phyloP scores from a whole-genome alignment of 2,329 filamentous ascomycete genomes.

The Fusarium scirpi region DNA sequence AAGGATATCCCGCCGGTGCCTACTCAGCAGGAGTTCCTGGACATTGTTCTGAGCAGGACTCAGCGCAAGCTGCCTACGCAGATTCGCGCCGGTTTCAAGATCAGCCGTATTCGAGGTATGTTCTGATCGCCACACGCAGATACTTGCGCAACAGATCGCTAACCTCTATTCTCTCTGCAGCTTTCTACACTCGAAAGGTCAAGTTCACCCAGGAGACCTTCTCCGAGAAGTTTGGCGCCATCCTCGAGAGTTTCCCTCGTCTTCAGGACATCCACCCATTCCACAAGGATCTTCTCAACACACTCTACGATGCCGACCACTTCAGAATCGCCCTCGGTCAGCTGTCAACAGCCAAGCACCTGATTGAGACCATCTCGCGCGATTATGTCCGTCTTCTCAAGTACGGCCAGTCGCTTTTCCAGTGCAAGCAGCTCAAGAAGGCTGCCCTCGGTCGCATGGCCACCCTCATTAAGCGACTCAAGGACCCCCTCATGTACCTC shows the following conservation, averaged over 20 bases:
- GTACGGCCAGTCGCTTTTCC: conserved; percentile 96
- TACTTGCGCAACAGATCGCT: conserved; percentile 14
- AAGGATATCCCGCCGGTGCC: conserved; percentile 89
- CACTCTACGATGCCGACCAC: conserved; percentile 97
- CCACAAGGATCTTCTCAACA: conserved; percentile 87
- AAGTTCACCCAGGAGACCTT: conserved; percentile 99
- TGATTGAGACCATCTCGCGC: conserved; percentile 95
- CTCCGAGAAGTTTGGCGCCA: conserved; percentile 89
- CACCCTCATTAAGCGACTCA: conserved; percentile 92
- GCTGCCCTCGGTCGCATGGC: conserved; percentile 98
- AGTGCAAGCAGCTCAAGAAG: conserved; percentile 98
- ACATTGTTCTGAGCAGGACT: conserved; percentile 94
- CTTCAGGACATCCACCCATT: conserved; percentile 96
- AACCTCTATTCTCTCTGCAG: conserved; percentile 54
- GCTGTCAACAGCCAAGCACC: conserved; percentile 92
- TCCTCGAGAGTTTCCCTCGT: conserved; percentile 92
- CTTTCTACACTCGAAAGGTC: conserved; percentile 97
- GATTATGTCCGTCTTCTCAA: conserved; percentile 94
- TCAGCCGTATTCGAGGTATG: conserved; percentile 83
- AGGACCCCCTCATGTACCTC: conserved; percentile 93
- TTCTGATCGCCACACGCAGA: background rate
- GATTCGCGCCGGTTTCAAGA: conserved; percentile 94
- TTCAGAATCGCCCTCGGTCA: conserved; percentile 97
- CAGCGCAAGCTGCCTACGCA: conserved; percentile 94
- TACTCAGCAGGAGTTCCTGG: conserved; percentile 93